A percentile compares a stretch with the other conserved stretches of the same genome.
phyloP scores from a whole-genome alignment of 2,329 filamentous ascomycete genomes.

The Daldinia sp. region DNA sequence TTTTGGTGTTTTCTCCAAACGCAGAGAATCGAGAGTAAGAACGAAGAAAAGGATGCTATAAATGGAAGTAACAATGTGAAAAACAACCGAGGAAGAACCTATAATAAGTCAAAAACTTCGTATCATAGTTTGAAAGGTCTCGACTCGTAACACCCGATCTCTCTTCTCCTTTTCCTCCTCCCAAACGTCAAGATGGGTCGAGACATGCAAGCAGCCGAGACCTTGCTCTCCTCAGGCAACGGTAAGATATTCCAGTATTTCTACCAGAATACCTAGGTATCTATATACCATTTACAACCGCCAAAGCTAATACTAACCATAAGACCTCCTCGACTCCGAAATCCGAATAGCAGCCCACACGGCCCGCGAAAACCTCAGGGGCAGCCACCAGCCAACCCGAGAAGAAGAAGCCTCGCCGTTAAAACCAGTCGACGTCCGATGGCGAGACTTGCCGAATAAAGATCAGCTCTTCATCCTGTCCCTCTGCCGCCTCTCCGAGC shows the following conservation, averaged over 20 bases:
- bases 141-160: background rate
- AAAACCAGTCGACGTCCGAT: conserved; percentile 37
- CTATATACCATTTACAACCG: background rate
- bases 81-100: no score
- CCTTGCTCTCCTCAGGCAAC: conserved; percentile 18
- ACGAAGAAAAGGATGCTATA: background rate
- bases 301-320: conserved; percentile 1
- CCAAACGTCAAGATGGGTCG: conserved; percentile 20
- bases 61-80: background rate
- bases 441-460: conserved; percentile 50
- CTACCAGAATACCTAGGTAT: no score
- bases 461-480: conserved; percentile 49
- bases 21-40: background rate
- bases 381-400: background rate
- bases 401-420: background rate
- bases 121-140: background rate
- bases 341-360: conserved; percentile 3
- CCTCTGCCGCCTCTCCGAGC: conserved; percentile 61
- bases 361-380: conserved; percentile 11
- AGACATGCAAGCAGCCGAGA: conserved; percentile 6
- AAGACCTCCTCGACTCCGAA: conserved; percentile 15
- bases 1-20: background rate
- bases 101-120: no score
- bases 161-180: no score
- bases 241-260: conserved; percentile 14